Evolutionary conservation across 2,329 filamentous ascomycete species (phyloP).

Genomic region (Nemania diffusa): DNA sequence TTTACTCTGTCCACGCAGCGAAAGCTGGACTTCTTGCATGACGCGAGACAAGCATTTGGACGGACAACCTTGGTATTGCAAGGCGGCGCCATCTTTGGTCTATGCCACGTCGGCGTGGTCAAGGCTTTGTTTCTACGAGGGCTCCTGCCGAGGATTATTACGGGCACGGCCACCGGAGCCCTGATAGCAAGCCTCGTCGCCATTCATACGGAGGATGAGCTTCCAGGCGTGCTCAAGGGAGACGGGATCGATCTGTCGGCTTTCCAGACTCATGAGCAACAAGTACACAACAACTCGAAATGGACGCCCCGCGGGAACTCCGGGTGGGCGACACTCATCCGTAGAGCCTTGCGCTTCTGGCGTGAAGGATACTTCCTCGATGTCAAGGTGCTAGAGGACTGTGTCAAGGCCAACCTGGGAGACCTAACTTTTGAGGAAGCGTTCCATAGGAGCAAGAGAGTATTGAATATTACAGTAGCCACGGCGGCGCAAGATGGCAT

Average conservation of each 20-base stretch:
- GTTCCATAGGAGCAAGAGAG: slow-evolving; percentile 82
- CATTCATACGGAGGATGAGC: slow-evolving; percentile 86
- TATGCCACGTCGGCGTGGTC: slow-evolving; percentile 90
- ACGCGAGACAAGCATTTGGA: slow-evolving; percentile 88
- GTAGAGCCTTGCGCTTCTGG: slow-evolving; percentile 75
- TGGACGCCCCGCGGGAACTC: slow-evolving; percentile 54
- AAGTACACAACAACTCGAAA: slow-evolving; percentile 45
- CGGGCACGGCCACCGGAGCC: slow-evolving; percentile 89
- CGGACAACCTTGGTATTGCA: slow-evolving; percentile 87
- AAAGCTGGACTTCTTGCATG: slow-evolving; percentile 87
- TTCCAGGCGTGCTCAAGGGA: slow-evolving; percentile 79
- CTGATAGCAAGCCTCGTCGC: slow-evolving; percentile 89
- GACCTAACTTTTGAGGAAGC: slow-evolving; percentile 95
- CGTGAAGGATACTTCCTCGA: slow-evolving; percentile 86
- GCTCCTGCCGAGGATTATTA: slow-evolving; percentile 87
- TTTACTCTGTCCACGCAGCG: slow-evolving; percentile 72
- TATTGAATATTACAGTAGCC: slow-evolving; percentile 91
- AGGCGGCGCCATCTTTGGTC: slow-evolving; percentile 89
- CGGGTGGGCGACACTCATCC: slow-evolving; percentile 68
- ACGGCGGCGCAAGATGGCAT: slow-evolving; percentile 78
- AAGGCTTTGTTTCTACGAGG: slow-evolving; percentile 85
- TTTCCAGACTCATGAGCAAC: slow-evolving; percentile 65
- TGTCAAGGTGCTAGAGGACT: slow-evolving; percentile 81
- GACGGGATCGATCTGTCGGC: slow-evolving; percentile 85
- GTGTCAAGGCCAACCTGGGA: slow-evolving; percentile 85